Percentiles rank a stretch among this genome's conserved stretches.
Evolutionary conservation across 225 moss, liverwort and hornwort species (phyloP).

Genomic region (Sphagnum tenellum): DNA sequence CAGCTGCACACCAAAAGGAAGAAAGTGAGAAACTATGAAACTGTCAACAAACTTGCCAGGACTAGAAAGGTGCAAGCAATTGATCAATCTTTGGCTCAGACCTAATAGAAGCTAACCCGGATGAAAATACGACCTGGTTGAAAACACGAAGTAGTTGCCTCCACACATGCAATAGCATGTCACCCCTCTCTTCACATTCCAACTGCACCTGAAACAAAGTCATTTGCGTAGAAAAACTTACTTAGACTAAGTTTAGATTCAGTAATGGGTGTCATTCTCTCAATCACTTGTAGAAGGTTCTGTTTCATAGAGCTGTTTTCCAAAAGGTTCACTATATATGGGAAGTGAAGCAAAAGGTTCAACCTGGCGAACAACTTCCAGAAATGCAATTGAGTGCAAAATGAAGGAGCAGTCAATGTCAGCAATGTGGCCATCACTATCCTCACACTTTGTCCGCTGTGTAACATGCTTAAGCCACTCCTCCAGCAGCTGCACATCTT

Average conservation of each 20-base stretch:
- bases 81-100: not conserved
- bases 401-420: conserved; percentile 75
- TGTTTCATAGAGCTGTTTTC: no score
- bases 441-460: conserved; percentile 68
- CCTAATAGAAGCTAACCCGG: conserved; percentile 45
- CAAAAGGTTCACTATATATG: no score
- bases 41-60: no score
- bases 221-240: no score
- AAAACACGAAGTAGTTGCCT: conserved; percentile 93
- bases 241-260: no score
- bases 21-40: no score
- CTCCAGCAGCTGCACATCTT: conserved; percentile 82
- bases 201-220: conserved; percentile 47
- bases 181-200: conserved; percentile 89
- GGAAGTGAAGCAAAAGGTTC: no score
- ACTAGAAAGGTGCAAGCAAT: no score
- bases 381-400: conserved; percentile 73
- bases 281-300: no score
- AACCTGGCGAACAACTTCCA: conserved; percentile 96
- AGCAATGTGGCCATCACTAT: conserved; percentile 59
- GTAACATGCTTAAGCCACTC: conserved; percentile 91
- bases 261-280: no score
- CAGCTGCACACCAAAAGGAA: no score
- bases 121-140: conserved; percentile 81
- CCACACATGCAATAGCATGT: conserved; percentile 93